A percentile compares a stretch with the other conserved stretches of the same genome.
These are phyloP conservation scores for Sphagnum fallax DNA, from an alignment of 228 moss, liverwort and hornwort genomes.

Conservation along the genomic window DNA sequence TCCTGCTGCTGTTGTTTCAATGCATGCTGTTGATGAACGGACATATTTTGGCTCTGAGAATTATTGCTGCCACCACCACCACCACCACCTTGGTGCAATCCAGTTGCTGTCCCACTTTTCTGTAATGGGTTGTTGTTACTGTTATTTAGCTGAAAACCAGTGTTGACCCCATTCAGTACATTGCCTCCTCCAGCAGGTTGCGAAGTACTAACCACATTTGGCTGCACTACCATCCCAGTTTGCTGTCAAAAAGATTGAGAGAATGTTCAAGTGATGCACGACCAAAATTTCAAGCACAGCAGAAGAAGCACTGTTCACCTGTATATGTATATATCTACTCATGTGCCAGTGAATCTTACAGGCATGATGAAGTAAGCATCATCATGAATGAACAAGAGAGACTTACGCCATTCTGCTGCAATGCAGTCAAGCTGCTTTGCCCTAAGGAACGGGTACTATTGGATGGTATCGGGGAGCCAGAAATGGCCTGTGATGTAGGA, in stretches of 20 bases:
- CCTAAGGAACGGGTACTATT: constrained; percentile 59
- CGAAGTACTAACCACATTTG: constrained; percentile 39
- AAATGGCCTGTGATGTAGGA: constrained; percentile 49
- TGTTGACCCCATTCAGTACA: constrained; percentile 46
- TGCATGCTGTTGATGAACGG: constrained; percentile 39
- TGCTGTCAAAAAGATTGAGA: no score
- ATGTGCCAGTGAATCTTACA: no score
- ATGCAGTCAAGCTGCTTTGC: constrained; percentile 45
- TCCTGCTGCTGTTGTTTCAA: constrained; percentile 74
- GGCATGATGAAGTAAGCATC: no score
- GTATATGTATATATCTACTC: neutral
- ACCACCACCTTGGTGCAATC: constrained; percentile 58
- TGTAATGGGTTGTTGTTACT: constrained; percentile 31
- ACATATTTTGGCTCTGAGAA: constrained; percentile 38
- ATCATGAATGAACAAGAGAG: no score
- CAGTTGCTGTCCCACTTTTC: constrained; percentile 12
- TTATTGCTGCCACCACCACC: constrained; percentile 52
- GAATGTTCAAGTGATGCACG: no score
- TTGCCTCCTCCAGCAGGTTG: constrained; percentile 41
- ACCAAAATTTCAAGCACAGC: neutral
- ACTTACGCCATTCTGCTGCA: constrained; percentile 49
- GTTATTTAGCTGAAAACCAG: constrained; percentile 52
- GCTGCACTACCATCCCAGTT: constrained; percentile 11
- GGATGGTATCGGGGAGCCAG: constrained; percentile 47
- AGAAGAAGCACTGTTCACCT: neutral